Evolutionary conservation across 1,284 basidiomycete genomes (phyloP), one percentile per base, ranked within the genome.

Genomic region (Mycosarcoma mackinlayi): DNA sequence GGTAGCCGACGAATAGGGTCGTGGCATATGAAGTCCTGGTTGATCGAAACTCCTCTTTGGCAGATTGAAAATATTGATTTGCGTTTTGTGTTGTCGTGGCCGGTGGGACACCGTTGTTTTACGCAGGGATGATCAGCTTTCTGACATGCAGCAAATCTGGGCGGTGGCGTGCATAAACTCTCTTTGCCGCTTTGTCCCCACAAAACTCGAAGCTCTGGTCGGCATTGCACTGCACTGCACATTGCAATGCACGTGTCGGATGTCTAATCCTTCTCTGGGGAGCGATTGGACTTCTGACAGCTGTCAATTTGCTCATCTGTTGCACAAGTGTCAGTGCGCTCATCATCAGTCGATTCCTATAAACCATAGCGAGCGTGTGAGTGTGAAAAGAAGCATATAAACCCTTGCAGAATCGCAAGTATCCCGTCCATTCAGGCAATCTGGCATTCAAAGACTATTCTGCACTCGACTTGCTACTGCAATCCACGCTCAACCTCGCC

Each of bases 301-400:
- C 35, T 65, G 63, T 59, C 63, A 65, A 10, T 38, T 21, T 23
- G 51, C 62, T 65, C 50, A 47, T 64, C 61, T 6, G 4, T 30
- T 23, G 27, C 31, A 19, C 18, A 4, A n/a, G 28, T 62, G 52
- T 55, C 59, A 62, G 14, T 37, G 27, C 11, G 41, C 46, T 63
- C 41, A 52, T 63, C 59, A 51, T 27, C 39, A 19, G 42, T n/a
- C n/a, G n/a, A n/a, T n/a, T n/a, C n/a, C n/a, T n/a, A n/a, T n/a
- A n/a, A n/a, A n/a, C n/a, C n/a, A n/a, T n/a, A n/a, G n/a, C n/a
- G n/a, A n/a, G n/a, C n/a, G n/a, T n/a, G n/a, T n/a, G n/a, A n/a
- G n/a, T n/a, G n/a, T n/a, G n/a, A n/a, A n/a, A n/a, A n/a, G n/a
- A n/a, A 19, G 24, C 39, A 51, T 51, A 41, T 34, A 51, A 41